phyloP scores from a whole-genome alignment of 1,139 yeast species.

The Zygosaccharomyces sapae region DNA sequence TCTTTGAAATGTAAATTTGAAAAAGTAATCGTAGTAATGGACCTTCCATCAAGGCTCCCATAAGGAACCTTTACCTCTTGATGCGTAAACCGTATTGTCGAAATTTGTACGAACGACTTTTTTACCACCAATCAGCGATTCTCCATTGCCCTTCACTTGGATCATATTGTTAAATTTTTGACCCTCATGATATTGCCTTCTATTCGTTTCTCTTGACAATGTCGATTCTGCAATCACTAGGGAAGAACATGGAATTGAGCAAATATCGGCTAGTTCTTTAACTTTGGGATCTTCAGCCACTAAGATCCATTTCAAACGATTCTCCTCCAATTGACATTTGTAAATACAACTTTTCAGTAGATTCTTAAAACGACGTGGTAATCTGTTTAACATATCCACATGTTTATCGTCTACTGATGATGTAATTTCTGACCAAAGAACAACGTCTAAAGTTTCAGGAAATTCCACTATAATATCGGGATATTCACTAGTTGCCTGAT shows the following conservation, averaged over 20 bases:
- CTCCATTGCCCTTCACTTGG: conserved; percentile 23
- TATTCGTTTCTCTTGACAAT: conserved; percentile 28
- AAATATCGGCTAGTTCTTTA: conserved; percentile 24
- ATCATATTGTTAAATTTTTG: conserved; percentile 28
- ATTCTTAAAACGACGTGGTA: conserved; percentile 31
- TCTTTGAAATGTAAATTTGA: background rate
- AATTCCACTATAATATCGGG: conserved; percentile 29
- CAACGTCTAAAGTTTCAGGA: conserved; percentile 29
- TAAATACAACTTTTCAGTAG: conserved; percentile 33
- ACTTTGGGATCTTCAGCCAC: conserved; percentile 31
- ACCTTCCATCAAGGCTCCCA: conserved; percentile 28
- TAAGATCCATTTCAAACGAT: conserved; percentile 29
- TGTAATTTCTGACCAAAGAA: conserved; percentile 30
- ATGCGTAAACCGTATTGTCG: conserved; percentile 32
- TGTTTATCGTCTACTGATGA: conserved; percentile 16
- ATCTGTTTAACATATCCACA: conserved; percentile 20
- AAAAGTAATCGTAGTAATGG: background rate
- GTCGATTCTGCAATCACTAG: conserved; percentile 32
- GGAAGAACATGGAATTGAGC: conserved; percentile 30
- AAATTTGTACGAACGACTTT: conserved; percentile 29
- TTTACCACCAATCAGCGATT: conserved; percentile 23
- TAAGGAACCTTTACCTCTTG: conserved; percentile 33
- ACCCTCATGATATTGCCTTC: conserved; percentile 24
- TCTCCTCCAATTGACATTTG: conserved; percentile 28
- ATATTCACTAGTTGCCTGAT: conserved; percentile 16